phyloP scores from a whole-genome alignment of 306 rosid species.

The Cucurbita maxima region DNA sequence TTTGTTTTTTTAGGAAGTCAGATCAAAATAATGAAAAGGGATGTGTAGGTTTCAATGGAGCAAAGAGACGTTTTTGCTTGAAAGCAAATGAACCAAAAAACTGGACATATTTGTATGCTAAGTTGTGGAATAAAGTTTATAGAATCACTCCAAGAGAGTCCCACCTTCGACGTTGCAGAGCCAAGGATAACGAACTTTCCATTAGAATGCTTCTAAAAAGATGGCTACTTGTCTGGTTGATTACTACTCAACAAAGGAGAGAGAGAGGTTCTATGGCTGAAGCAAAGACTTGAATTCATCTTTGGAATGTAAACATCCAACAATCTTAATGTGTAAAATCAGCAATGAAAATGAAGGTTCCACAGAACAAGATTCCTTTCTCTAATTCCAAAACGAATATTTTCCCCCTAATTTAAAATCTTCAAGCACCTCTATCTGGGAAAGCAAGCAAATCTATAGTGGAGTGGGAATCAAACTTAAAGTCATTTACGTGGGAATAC shows the following conservation, averaged over 20 bases:
- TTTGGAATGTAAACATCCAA: not conserved
- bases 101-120: not conserved
- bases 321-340: not conserved
- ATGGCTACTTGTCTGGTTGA: not conserved
- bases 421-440: not conserved
- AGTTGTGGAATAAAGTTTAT: not conserved
- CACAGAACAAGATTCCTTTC: slow-evolving; percentile 11
- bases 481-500: not conserved
- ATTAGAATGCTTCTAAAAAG: not conserved
- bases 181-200: not conserved
- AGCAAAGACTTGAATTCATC: not conserved
- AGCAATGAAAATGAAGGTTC: not conserved
- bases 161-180: not conserved
- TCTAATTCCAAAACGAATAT: not conserved
- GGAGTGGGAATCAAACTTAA: slow-evolving; percentile 10
- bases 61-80: not conserved
- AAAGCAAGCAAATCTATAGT: not conserved
- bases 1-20: not conserved
- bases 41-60: not conserved
- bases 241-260: not conserved
- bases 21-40: not conserved
- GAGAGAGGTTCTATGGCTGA: not conserved
- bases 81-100: not conserved
- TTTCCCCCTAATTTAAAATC: not conserved
- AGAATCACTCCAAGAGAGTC: not conserved